Evolutionary conservation across 805 yeast species (phyloP).

Genomic region (Soucietia sequanensis): DNA sequence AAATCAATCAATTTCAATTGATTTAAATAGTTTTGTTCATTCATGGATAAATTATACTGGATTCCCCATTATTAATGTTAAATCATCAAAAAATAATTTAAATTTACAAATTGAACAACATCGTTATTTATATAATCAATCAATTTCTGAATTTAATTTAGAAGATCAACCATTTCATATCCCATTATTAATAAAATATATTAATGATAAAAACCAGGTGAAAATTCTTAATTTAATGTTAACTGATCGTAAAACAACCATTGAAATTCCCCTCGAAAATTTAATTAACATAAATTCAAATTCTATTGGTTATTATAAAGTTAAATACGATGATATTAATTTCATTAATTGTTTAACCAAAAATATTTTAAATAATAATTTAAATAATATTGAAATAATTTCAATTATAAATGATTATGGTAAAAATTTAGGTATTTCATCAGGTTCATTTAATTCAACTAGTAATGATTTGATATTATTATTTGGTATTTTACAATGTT

Average conservation of each 20-base stretch:
- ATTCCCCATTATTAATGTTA: constrained; percentile 48
- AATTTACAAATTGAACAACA: constrained; percentile 34
- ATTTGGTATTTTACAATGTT: constrained; percentile 24
- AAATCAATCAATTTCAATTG: constrained; percentile 33
- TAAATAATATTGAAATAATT: constrained; percentile 31
- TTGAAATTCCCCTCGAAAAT: constrained; percentile 27
- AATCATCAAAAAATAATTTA: constrained; percentile 6
- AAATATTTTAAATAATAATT: constrained; percentile 12
- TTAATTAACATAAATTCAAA: constrained; percentile 44
- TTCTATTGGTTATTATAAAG: constrained; percentile 47
- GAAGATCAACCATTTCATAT: constrained; percentile 64
- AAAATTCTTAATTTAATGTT: constrained; percentile 37
- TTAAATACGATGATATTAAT: constrained; percentile 42
- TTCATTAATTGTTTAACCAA: constrained; percentile 20
- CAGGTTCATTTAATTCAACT: too few species aligned
- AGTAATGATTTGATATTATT: constrained; percentile 20
- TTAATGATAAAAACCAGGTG: constrained; percentile 23
- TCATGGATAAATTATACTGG: constrained; percentile 66
- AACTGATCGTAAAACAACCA: constrained; percentile 39
- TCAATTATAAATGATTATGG: constrained; percentile 41
- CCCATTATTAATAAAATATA: constrained; percentile 49
- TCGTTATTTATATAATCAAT: constrained; percentile 23
- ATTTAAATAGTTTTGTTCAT: constrained; percentile 50
- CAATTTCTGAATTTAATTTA: constrained; percentile 24
- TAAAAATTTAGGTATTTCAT: constrained; percentile 36